phyloP scores from a whole-genome alignment of 1,284 basidiomycete species.

The Tilletia walkeri region DNA sequence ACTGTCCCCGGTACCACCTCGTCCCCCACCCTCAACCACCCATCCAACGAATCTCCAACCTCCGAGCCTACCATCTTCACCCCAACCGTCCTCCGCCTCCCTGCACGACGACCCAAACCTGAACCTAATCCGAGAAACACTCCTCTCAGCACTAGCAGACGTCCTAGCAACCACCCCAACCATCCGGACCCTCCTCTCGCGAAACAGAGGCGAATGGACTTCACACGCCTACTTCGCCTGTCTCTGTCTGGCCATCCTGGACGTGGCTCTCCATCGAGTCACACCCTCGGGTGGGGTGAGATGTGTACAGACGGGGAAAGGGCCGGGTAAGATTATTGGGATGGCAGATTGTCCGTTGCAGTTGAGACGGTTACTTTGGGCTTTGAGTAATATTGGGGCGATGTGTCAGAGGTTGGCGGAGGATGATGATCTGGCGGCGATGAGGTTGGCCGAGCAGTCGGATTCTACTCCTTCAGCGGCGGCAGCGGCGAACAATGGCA shows the following conservation, averaged over 20 bases:
- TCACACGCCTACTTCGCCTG: slow-evolving; percentile 21
- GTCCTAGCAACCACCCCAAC: slow-evolving; percentile 19
- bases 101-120: slow-evolving; percentile 17
- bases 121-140: slow-evolving; percentile 22
- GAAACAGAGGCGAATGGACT: slow-evolving; percentile 1
- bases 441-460: background rate
- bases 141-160: slow-evolving; percentile 22
- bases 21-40: background rate
- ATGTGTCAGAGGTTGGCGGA: background rate
- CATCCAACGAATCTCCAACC: background rate
- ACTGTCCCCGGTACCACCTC: background rate
- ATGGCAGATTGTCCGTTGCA: slow-evolving; percentile 13
- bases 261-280: slow-evolving; percentile 21
- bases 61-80: background rate
- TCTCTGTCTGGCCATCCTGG: slow-evolving; percentile 23
- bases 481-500: background rate
- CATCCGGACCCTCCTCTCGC: slow-evolving; percentile 10
- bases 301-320: background rate
- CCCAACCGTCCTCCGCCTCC: background rate
- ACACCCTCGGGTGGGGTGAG: slow-evolving; percentile 6
- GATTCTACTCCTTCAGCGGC: background rate
- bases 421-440: slow-evolving; percentile 10
- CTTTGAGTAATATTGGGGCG: slow-evolving; percentile 10
- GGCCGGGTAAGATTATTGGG: background rate
- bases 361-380: background rate